These are phyloP conservation scores for Penicillium sp. DNA, from an alignment of 2,329 filamentous ascomycete species.

Conservation along the genomic window DNA sequence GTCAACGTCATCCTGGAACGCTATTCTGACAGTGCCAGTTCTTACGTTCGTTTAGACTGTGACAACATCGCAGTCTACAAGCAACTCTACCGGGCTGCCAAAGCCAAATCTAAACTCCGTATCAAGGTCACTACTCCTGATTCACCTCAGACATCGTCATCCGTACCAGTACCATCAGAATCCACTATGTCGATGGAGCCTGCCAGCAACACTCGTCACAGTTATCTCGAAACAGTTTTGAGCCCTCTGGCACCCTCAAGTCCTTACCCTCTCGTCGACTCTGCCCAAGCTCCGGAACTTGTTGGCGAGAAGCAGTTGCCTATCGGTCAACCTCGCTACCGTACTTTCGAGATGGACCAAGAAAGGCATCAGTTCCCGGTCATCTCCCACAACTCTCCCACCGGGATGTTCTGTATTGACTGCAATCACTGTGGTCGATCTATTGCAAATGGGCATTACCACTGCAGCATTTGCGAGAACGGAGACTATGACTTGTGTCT, in stretches of 20 bases:
- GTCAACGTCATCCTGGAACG: constrained; percentile 74
- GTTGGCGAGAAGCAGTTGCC: constrained; percentile 5
- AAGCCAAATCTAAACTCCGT: constrained; percentile 96
- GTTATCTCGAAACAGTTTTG: constrained; percentile 46
- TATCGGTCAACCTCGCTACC: constrained; percentile 21
- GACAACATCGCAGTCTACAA: constrained; percentile 84
- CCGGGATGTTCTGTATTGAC: constrained; percentile 72
- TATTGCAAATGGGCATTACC: constrained; percentile 82
- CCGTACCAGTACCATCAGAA: constrained; percentile 16
- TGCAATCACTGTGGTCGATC: constrained; percentile 85
- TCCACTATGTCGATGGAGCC: constrained; percentile 11
- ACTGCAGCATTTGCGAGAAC: constrained; percentile 89
- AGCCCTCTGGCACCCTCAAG: constrained; percentile 24
- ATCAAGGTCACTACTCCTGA: constrained; percentile 69
- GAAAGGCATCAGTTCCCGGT: constrained; percentile 33
- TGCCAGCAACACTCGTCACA: constrained; percentile 31
- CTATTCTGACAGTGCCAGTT: constrained; percentile 86
- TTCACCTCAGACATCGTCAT: constrained; percentile 34
- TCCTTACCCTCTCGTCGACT: constrained; percentile 7
- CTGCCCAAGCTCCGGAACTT: background rate
- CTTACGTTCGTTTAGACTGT: constrained; percentile 76
- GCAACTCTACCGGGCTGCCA: constrained; percentile 92
- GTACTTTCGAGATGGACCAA: constrained; percentile 30
- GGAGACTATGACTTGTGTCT: constrained; percentile 94
- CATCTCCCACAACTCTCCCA: constrained; percentile 35